phyloP scores from a whole-genome alignment of 441 rosid genomes.

The Gossypium trilobum region DNA sequence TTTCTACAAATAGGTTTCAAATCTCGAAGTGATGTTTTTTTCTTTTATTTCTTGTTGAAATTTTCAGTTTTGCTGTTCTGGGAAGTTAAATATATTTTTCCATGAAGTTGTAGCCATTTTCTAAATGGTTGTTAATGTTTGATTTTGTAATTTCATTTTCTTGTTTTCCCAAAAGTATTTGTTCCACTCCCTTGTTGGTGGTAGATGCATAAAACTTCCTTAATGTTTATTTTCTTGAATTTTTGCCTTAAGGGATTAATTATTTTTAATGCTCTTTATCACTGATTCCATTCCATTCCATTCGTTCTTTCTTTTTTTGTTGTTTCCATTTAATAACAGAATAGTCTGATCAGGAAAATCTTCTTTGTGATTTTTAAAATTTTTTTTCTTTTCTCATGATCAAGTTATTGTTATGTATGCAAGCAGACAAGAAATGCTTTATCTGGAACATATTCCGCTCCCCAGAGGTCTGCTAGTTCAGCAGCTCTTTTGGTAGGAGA shows the following conservation, averaged over 20 bases:
- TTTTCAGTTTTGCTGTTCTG: not conserved
- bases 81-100: slow-evolving; percentile 1
- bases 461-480: slow-evolving; percentile 99
- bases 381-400: not conserved
- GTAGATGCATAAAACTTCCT: not conserved
- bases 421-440: slow-evolving; percentile 97
- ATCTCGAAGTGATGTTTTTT: not conserved
- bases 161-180: not conserved
- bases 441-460: slow-evolving; percentile 99
- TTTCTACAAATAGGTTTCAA: not conserved
- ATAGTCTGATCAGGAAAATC: not conserved
- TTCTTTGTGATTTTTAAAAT: not conserved
- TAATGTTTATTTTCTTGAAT: not conserved
- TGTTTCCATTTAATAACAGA: not conserved
- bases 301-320: not conserved
- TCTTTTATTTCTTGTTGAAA: not conserved
- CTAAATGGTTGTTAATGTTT: slow-evolving; percentile 1
- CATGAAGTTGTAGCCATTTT: not conserved
- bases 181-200: not conserved
- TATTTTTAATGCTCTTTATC: not conserved
- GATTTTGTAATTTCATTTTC: slow-evolving; percentile 5
- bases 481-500: slow-evolving; percentile 98
- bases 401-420: slow-evolving; percentile 13
- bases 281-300: not conserved
- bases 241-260: not conserved